A percentile compares a stretch with the other conserved stretches of the same genome.
These are phyloP conservation scores for Hypoxylon crocopeplum DNA, from an alignment of 495 filamentous ascomycete species.

Conservation along the genomic window DNA sequence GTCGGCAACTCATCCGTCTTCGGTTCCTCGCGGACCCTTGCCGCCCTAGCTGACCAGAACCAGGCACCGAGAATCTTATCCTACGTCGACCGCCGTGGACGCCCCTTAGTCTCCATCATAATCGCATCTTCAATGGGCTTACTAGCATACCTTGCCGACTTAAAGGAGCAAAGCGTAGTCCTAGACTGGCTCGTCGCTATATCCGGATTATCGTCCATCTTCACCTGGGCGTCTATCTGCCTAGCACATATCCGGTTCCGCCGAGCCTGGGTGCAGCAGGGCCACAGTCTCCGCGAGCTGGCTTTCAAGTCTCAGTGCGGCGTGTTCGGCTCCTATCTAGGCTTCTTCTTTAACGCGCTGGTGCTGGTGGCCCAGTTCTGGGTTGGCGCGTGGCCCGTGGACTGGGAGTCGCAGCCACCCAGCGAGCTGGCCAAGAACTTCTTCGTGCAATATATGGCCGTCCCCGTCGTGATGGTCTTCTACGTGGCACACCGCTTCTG, in stretches of 20 bases:
- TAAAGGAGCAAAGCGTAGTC: constrained; percentile 65
- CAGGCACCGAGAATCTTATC: constrained; percentile 78
- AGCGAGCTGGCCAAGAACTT: constrained; percentile 63
- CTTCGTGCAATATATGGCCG: constrained; percentile 82
- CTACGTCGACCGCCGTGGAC: constrained; percentile 85
- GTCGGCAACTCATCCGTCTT: constrained; percentile 90
- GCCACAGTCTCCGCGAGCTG: constrained; percentile 74
- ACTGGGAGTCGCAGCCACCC: constrained; percentile 53
- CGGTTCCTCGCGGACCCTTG: constrained; percentile 84
- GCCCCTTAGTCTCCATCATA: constrained; percentile 76
- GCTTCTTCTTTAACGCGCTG: constrained; percentile 77
- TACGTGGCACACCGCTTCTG: constrained; percentile 84
- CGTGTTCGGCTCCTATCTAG: constrained; percentile 82
- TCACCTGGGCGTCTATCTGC: constrained; percentile 94
- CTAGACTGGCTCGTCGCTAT: constrained; percentile 91
- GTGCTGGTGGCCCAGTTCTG: constrained; percentile 95
- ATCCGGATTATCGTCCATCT: constrained; percentile 85
- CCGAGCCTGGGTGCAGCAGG: constrained; percentile 72
- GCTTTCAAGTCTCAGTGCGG: constrained; percentile 84
- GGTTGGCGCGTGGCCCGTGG: constrained; percentile 83
- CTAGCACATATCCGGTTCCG: constrained; percentile 93
- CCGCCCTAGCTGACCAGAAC: constrained; percentile 83
- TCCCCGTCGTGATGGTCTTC: constrained; percentile 77
- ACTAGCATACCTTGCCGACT: constrained; percentile 79
- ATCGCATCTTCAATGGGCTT: constrained; percentile 75